Conservation (phyloP, 495 filamentous ascomycete species). For the Poronia punctata region DNA sequence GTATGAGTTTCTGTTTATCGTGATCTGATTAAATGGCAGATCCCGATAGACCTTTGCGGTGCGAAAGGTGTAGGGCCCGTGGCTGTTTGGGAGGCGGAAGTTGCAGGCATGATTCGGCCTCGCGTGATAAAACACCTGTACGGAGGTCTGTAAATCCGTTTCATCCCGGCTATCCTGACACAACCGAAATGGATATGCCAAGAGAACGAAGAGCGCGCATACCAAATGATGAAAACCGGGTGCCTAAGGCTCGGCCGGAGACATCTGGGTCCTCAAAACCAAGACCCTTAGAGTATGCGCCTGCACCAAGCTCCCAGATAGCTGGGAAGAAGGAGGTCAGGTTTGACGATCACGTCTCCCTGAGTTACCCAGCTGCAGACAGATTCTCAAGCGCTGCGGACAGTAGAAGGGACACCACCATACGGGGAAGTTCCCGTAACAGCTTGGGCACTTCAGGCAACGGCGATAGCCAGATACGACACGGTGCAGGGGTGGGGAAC, state of each 20-base stretch:
- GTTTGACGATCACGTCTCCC: background rate
- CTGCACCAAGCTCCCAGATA: constrained; percentile 1
- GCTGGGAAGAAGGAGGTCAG: background rate
- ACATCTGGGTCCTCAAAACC: background rate
- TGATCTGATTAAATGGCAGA: constrained; percentile 3
- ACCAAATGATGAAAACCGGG: background rate
- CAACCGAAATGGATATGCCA: too few relatives aligned
- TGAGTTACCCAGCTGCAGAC: background rate
- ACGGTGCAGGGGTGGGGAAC: background rate
- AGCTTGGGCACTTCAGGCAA: background rate
- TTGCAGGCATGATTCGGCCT: too few relatives aligned
- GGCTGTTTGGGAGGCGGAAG: too few relatives aligned
- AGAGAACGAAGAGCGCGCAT: too few relatives aligned
- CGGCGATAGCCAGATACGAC: background rate
- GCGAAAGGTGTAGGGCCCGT: too few relatives aligned
- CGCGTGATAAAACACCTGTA: too few relatives aligned
- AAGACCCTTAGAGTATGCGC: background rate
- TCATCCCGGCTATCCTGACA: too few relatives aligned
- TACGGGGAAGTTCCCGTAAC: background rate
- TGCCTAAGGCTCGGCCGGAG: background rate
- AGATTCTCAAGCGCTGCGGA: background rate
- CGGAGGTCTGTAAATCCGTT: too few relatives aligned
- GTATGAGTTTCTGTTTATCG: background rate
- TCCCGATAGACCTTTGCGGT: too few relatives aligned
- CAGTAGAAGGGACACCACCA: background rate